Percentiles rank a stretch among this genome's conserved stretches.
phyloP scores from a whole-genome alignment of 2,329 filamentous ascomycete genomes.

The Colletotrichum limetticola region DNA sequence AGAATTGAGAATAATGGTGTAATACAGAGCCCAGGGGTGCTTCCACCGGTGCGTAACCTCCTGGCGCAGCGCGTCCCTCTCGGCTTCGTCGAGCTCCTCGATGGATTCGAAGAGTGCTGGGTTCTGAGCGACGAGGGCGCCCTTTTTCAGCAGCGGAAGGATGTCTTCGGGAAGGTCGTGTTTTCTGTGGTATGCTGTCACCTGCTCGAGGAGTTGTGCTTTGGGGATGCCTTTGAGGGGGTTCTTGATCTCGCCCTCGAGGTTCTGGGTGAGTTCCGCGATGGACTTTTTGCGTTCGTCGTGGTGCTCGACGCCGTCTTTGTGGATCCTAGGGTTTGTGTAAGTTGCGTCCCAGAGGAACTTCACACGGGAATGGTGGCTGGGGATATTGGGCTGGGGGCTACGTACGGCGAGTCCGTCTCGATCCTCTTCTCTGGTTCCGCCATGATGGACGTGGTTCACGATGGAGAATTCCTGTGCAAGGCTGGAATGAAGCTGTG shows the following conservation, averaged over 20 bases:
- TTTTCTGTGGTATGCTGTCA: conserved; percentile 63
- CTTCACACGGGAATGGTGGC: too few species aligned
- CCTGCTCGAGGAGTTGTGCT: conserved; percentile 62
- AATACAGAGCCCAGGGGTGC: conserved; percentile 60
- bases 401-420: conserved; percentile 1
- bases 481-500: background rate
- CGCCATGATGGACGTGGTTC: background rate
- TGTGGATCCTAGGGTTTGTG: background rate
- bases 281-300: conserved; percentile 20
- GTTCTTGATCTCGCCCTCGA: conserved; percentile 53
- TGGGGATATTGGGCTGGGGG: fast-evolving
- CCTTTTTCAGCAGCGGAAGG: conserved; percentile 59
- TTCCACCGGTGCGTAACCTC: conserved; percentile 62
- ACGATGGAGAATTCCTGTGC: background rate
- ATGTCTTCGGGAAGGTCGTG: conserved; percentile 57
- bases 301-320: background rate
- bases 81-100: conserved; percentile 54
- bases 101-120: conserved; percentile 60
- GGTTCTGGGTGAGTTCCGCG: conserved; percentile 6
- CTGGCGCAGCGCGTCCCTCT: conserved; percentile 51
- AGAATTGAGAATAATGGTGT: conserved; percentile 61
- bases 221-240: conserved; percentile 61
- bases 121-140: conserved; percentile 61
- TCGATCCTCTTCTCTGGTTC: conserved; percentile 11
- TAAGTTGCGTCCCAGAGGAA: background rate